phyloP scores from a whole-genome alignment of 2,329 filamentous ascomycete species.

The Onygenales sp. region DNA sequence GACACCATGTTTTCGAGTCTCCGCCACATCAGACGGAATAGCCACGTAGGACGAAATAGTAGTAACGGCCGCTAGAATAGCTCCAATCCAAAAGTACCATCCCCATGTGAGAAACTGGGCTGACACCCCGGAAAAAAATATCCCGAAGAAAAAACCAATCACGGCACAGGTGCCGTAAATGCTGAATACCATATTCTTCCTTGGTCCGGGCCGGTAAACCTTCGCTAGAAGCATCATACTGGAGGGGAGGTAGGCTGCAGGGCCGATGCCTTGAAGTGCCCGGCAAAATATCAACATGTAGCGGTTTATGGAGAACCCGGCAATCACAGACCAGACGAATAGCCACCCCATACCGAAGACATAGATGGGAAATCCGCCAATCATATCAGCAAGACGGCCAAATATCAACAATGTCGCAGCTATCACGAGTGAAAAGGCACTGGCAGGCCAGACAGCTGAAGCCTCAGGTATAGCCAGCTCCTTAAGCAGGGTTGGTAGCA shows the following conservation, averaged over 20 bases:
- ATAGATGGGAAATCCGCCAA: conserved; percentile 55
- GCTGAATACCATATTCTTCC: conserved; percentile 60
- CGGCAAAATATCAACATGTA: conserved; percentile 65
- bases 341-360: conserved; percentile 56
- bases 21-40: conserved; percentile 40
- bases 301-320: conserved; percentile 59
- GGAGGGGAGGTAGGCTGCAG: conserved; percentile 61
- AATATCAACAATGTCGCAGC: conserved; percentile 45
- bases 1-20: conserved; percentile 29
- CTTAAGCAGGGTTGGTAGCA: conserved; percentile 55
- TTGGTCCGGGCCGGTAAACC: conserved; percentile 56
- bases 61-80: conserved; percentile 42
- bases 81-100: conserved; percentile 62
- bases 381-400: conserved; percentile 50
- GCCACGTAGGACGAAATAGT: conserved; percentile 36
- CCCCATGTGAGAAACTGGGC: conserved; percentile 48
- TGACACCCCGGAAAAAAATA: conserved; percentile 55
- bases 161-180: conserved; percentile 46
- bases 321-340: conserved; percentile 57
- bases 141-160: conserved; percentile 45
- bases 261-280: conserved; percentile 63
- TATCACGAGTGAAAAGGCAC: conserved; percentile 42
- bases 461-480: conserved; percentile 58
- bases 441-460: conserved; percentile 47
- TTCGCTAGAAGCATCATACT: conserved; percentile 58